These are phyloP conservation scores for Closterium sp. DNA, from an alignment of 139 green algal genomes.

Conservation along the genomic window DNA sequence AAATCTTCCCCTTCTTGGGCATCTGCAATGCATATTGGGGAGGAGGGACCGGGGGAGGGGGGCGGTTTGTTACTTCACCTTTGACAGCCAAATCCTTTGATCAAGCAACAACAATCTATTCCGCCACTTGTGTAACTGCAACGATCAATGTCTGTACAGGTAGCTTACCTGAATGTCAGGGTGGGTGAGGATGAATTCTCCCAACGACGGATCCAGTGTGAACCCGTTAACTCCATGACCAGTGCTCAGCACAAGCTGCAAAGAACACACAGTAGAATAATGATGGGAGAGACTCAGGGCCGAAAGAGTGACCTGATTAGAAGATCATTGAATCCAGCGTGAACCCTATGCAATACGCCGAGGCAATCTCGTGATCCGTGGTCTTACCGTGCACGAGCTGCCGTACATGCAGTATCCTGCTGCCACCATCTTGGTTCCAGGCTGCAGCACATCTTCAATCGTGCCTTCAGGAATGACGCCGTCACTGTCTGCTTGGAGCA, in stretches of 20 bases:
- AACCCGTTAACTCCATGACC: slow-evolving; percentile 85
- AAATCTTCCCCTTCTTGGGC: slow-evolving; percentile 91
- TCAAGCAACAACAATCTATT: not conserved
- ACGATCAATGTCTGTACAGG: not conserved
- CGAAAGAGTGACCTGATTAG: too few species aligned
- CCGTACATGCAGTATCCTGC: slow-evolving; percentile 95
- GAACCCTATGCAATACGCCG: not conserved
- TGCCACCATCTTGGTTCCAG: slow-evolving; percentile 79
- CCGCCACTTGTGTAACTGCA: not conserved
- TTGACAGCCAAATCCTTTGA: not conserved
- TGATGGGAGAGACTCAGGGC: too few species aligned
- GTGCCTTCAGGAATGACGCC: slow-evolving; percentile 29
- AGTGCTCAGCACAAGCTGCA: slow-evolving; percentile 86
- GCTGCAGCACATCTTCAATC: slow-evolving; percentile 64
- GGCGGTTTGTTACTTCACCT: not conserved
- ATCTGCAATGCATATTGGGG: slow-evolving; percentile 54
- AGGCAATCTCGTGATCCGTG: not conserved
- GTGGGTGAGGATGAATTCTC: slow-evolving; percentile 61
- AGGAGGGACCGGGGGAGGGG: too few species aligned
- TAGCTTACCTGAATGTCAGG: slow-evolving; percentile 48
- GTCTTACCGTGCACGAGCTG: slow-evolving; percentile 56
- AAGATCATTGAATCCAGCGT: too few species aligned
- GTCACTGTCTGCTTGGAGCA: not conserved
- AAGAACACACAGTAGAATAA: slow-evolving; percentile 24
- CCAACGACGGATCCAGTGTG: slow-evolving; percentile 53